A percentile compares a stretch with the other conserved stretches of the same genome.
Evolutionary conservation across 306 rosid species (phyloP).

Genomic region (Lithocarpus polystachyus): DNA sequence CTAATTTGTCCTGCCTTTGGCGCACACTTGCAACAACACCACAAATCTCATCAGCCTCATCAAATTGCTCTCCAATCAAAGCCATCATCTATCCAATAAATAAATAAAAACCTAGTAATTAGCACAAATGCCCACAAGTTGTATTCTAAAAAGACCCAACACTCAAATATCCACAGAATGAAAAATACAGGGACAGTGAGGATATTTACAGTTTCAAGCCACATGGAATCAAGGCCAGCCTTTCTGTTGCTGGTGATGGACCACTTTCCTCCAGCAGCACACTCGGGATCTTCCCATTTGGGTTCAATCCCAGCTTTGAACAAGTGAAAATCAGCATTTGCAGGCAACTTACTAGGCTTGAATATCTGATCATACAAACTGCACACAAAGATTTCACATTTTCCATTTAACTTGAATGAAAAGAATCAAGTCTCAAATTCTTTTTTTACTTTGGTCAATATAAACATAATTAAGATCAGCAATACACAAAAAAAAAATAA

Average conservation of each 20-base stretch:
- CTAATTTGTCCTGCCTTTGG: constrained; percentile 86
- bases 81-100: constrained; percentile 73
- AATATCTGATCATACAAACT: constrained; percentile 80
- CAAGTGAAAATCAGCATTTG: constrained; percentile 72
- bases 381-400: constrained; percentile 13
- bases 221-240: constrained; percentile 68
- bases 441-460: not conserved
- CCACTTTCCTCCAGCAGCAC: constrained; percentile 98
- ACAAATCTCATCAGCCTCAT: constrained; percentile 83
- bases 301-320: constrained; percentile 90
- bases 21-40: constrained; percentile 97
- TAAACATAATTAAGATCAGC: not conserved
- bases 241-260: constrained; percentile 55
- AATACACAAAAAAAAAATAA: not conserved
- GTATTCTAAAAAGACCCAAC: not conserved
- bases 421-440: not conserved
- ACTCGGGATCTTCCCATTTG: constrained; percentile 99
- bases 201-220: constrained; percentile 88
- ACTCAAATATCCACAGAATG: not conserved
- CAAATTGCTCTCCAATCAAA: constrained; percentile 93
- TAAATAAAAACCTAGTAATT: not conserved
- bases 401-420: not conserved
- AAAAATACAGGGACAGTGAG: not conserved
- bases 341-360: constrained; percentile 79
- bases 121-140: not conserved